Conservation (phyloP, 305 asterid genomes). For the Galium porrigens region DNA sequence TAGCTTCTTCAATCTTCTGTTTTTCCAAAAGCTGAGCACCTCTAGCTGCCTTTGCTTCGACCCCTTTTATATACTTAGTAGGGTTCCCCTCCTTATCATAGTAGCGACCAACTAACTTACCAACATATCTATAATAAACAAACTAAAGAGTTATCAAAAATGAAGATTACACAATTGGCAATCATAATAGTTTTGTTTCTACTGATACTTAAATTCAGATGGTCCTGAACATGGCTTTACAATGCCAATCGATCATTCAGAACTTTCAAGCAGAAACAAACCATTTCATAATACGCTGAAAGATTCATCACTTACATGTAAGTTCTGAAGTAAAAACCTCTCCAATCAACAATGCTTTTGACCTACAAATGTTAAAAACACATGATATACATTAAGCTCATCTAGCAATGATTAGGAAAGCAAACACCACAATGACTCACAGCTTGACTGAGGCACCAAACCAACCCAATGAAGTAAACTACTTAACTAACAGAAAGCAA, state of each 20-base stretch:
- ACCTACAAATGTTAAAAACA: constrained; percentile 29
- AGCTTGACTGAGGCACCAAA: not conserved
- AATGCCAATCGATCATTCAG: not conserved
- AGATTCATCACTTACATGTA: constrained; percentile 38
- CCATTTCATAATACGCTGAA: not conserved
- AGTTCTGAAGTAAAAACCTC: constrained; percentile 63
- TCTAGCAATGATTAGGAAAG: not conserved
- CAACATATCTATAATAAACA: constrained; percentile 40
- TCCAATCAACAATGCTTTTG: constrained; percentile 77
- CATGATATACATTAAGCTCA: constrained; percentile 6
- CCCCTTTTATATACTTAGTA: constrained; percentile 72
- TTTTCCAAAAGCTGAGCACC: constrained; percentile 81
- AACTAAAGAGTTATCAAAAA: not conserved
- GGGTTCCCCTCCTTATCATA: constrained; percentile 60
- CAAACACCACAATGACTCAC: not conserved
- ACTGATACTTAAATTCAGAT: not conserved
- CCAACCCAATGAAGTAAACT: not conserved
- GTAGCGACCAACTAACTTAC: constrained; percentile 70
- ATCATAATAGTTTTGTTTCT: not conserved
- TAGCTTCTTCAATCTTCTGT: constrained; percentile 71
- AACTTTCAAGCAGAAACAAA: not conserved
- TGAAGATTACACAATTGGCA: not conserved
- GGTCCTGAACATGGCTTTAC: not conserved
- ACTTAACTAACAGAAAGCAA: not conserved
- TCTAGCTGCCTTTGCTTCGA: constrained; percentile 82